These are phyloP conservation scores for Lentinula boryana DNA, from an alignment of 768 basidiomycete genomes.

Conservation along the genomic window DNA sequence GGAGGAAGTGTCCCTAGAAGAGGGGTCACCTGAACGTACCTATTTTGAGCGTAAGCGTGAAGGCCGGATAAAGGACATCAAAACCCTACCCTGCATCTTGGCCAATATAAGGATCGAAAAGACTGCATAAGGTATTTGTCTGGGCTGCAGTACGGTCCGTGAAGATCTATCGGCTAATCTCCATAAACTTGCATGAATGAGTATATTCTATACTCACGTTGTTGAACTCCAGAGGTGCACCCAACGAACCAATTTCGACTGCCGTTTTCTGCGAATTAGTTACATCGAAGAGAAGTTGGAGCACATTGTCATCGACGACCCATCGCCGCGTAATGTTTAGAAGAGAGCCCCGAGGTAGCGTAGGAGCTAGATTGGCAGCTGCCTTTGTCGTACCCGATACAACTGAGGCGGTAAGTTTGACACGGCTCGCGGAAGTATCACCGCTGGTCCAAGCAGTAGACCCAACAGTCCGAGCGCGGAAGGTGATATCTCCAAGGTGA, in stretches of 20 bases:
- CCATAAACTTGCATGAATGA: background rate
- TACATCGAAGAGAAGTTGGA: conserved; percentile 47
- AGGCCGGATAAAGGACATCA: background rate
- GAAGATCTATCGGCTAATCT: conserved; percentile 35
- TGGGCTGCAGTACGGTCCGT: conserved; percentile 45
- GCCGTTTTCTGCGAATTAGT: conserved; percentile 38
- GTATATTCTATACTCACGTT: conserved; percentile 28
- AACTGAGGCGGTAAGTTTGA: conserved; percentile 28
- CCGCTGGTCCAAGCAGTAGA: conserved; percentile 39
- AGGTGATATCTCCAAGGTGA: conserved; percentile 52
- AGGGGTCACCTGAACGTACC: conserved; percentile 32
- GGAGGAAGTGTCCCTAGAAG: conserved; percentile 49
- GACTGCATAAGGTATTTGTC: conserved; percentile 45
- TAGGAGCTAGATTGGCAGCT: conserved; percentile 42
- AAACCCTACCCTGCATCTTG: conserved; percentile 51
- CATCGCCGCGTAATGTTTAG: conserved; percentile 48
- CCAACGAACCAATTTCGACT: conserved; percentile 50
- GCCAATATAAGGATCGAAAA: conserved; percentile 54
- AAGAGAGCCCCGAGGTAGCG: conserved; percentile 36
- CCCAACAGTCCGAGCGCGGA: conserved; percentile 40
- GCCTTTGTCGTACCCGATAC: conserved; percentile 40
- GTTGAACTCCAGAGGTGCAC: conserved; percentile 50
- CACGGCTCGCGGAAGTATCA: conserved; percentile 37
- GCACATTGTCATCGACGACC: conserved; percentile 31
- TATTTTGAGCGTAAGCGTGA: background rate